Base-by-base conservation (phyloP, 108 stramenopile species). In the Nitzschia sp. region DNA sequence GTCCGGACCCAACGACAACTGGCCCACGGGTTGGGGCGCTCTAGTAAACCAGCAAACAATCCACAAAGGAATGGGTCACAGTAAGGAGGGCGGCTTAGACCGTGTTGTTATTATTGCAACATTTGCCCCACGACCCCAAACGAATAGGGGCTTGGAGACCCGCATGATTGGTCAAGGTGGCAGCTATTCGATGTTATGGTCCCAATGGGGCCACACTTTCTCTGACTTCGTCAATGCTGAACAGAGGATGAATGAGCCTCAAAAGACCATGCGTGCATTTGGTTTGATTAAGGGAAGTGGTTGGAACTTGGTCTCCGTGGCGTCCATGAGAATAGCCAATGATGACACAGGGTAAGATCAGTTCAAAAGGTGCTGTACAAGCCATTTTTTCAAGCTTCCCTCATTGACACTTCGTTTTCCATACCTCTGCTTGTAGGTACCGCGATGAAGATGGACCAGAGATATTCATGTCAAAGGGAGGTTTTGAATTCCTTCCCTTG, bases 191-290 rank as follows among this genome's bases (percentile, higher is more conserved):
- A 22, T 83, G 9, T 51, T 63, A 7, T 87, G 86, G 86, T 59
- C 74, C 40, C 76, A 80, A 38, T 87, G 86, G 86, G 86, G 86
- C 12, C 76, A 81, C 56, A 84, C 79, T 2, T 66, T 87, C 50
- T 53, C 53, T 15, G 86, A 87, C 65, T 80, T 82, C 57, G 72
- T 57, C 9, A 39, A 82, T 61, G 62, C 81, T 7, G 65, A 72
- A 12, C 53, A 42, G 54, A 51, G 63, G 51, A 84, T 84, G 86
- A 71, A 41, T 17, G 56, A 77, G 42, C 76, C 80, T 7, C 78
- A 76, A 63, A 69, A 63, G 20, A 57, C 67, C 6, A 52, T 86
- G 22, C 69, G 78, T 10, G 46, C 65, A 20, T 48, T 86, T 42
- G 85, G 85, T 0, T 38, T 86, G 41, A 69, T 70, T 42, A 83